Conservation (phyloP, 1,284 basidiomycete genomes). For the Hemileia vastatrix region DNA sequence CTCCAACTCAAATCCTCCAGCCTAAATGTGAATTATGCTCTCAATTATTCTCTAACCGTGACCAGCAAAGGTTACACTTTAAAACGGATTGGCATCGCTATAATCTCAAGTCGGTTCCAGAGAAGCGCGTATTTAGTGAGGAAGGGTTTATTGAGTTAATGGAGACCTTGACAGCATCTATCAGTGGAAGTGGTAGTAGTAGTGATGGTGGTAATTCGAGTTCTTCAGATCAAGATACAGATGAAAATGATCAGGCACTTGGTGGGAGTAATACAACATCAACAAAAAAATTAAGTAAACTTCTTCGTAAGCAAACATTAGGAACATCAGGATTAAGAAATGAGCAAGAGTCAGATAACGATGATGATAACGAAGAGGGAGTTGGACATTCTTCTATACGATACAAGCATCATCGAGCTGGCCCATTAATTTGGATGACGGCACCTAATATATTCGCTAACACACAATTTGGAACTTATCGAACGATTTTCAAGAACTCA, state of each 20-base stretch:
- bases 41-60: no score
- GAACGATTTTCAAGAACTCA: constrained; percentile 15
- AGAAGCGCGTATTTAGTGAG: neutral
- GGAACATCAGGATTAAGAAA: no score
- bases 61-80: constrained; percentile 77
- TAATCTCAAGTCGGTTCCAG: constrained; percentile 64
- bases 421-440: constrained; percentile 17
- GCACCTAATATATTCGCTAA: neutral
- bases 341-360: no score
- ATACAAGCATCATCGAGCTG: no score
- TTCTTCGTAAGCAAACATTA: no score
- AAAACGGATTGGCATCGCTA: constrained; percentile 96
- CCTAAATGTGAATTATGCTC: no score
- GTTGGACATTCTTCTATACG: no score
- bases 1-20: no score
- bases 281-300: no score
- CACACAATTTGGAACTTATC: constrained; percentile 19
- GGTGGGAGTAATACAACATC: no score
- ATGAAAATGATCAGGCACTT: constrained; percentile 2
- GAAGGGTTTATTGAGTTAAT: neutral
- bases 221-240: neutral
- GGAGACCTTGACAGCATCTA: constrained; percentile 4
- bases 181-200: constrained; percentile 10
- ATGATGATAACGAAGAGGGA: no score
- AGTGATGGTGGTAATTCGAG: constrained; percentile 1